phyloP scores from a whole-genome alignment of 139 green algal genomes.

The Choricystis sp. region DNA sequence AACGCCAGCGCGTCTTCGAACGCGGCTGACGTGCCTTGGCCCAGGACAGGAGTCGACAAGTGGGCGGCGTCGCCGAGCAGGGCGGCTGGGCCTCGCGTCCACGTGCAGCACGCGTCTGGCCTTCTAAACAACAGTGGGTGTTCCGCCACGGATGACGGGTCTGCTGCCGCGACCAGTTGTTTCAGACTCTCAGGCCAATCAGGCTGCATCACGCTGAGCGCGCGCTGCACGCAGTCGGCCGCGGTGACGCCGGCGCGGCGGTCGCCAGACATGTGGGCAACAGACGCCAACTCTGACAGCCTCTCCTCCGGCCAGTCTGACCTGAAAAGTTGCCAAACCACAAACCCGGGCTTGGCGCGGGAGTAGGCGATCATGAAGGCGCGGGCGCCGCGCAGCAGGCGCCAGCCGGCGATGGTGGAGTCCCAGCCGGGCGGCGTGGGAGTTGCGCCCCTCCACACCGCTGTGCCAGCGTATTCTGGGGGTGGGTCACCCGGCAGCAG shows the following conservation, averaged over 20 bases:
- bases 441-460: slow-evolving; percentile 4
- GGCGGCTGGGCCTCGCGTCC: slow-evolving; percentile 1
- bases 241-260: neutral
- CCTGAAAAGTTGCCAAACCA: neutral
- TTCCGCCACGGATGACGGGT: slow-evolving; percentile 5
- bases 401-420: neutral
- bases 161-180: neutral
- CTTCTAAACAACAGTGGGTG: slow-evolving; percentile 4
- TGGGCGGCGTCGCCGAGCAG: slow-evolving; percentile 10
- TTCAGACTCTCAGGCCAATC: neutral
- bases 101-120: neutral
- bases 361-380: no score
- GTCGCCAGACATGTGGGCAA: neutral
- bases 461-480: slow-evolving; percentile 4
- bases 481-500: neutral
- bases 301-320: slow-evolving; percentile 1
- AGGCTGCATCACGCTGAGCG: neutral
- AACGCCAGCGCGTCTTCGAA: slow-evolving; percentile 10
- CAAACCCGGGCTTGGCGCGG: no score
- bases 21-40: slow-evolving; percentile 2
- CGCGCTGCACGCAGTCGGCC: neutral
- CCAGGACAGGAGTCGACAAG: slow-evolving; percentile 4
- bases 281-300: slow-evolving; percentile 5
- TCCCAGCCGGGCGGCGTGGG: neutral
- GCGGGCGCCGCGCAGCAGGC: neutral